Evolutionary conservation across 257 asterid species (phyloP), one percentile per base, ranked within the genome.

Genomic region (Voacanga thouarsii): DNA sequence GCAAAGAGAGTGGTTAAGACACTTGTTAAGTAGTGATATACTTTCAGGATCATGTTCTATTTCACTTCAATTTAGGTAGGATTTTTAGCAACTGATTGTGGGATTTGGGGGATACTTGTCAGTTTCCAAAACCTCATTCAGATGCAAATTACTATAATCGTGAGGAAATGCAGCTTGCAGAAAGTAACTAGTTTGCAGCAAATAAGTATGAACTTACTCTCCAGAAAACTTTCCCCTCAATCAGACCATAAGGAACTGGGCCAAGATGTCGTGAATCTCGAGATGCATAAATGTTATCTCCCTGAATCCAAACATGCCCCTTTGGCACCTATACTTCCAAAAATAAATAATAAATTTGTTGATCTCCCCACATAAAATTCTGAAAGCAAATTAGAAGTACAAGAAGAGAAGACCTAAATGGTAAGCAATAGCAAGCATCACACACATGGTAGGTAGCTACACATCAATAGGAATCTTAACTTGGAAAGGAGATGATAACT

Each of bases 221-320:
- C 76, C 71, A 90, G 74, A 90, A 90, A 33, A 84, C 96, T 83
- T 77, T 94, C 12, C 97, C 97, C 50, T 80, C 80, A 83, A 94
- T 83, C 81, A 94, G 80, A 69, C 94, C 99, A 80, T 83, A 84
- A 71, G 99, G 97, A 55, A 94, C 75, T 19, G 97, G 96, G 23
- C 99, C 99, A 14, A 92, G 74, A 12, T 93, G 91, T 68, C 97
- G 84, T 41, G 99, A 92, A 88, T 94, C 97, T 76, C 79, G 80
- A 7, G 97, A 91, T 2, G 91, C 82, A 78, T 92, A 90, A 56
- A 94, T 83, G 75, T 94, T 94, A 88, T 92, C 99, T 73, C 99
- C 99, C 79, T 94, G 97, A 85, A 92, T 86, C 99, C 99, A 94
- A 45, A 92, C 96, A 80, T 91, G 96, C 57, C 99, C 99, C 87